Percentiles rank a stretch among this genome's conserved stretches.
These are phyloP conservation scores for Omphalea diandra DNA, from an alignment of 441 rosid genomes.

Conservation along the genomic window DNA sequence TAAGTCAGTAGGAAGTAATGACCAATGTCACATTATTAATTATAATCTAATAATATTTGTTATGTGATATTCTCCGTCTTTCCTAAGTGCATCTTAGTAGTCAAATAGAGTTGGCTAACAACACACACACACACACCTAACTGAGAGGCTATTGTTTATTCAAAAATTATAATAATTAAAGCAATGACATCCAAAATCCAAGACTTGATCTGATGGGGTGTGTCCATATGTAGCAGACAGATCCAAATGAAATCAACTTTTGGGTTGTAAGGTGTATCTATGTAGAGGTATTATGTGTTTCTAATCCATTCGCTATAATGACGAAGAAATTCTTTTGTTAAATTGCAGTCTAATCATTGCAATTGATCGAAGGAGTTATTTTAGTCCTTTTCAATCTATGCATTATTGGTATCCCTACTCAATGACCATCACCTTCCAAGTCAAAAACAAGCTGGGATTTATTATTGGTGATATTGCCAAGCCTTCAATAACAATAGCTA, in stretches of 20 bases:
- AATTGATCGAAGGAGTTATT: neutral
- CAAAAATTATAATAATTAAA: neutral
- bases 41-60: conserved; percentile 6
- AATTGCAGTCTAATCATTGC: neutral
- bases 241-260: conserved; percentile 32
- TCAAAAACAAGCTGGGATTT: no score
- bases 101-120: conserved; percentile 47
- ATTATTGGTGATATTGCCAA: no score
- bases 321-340: neutral
- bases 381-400: neutral
- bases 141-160: neutral
- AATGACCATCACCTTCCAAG: no score
- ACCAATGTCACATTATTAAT: neutral
- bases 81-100: conserved; percentile 28
- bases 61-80: conserved; percentile 23
- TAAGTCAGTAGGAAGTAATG: conserved; percentile 39
- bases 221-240: conserved; percentile 15
- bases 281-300: neutral
- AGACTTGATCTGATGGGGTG: conserved; percentile 25
- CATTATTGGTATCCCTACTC: no score
- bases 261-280: conserved; percentile 18
- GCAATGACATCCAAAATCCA: conserved; percentile 27
- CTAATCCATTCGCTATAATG: neutral
- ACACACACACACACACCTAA: conserved; percentile 21
- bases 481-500: no score